Evolutionary conservation across 164 flowering plant species (phyloP), one percentile per base, ranked within the genome.

Genomic region (Umbilicus rupestris): DNA sequence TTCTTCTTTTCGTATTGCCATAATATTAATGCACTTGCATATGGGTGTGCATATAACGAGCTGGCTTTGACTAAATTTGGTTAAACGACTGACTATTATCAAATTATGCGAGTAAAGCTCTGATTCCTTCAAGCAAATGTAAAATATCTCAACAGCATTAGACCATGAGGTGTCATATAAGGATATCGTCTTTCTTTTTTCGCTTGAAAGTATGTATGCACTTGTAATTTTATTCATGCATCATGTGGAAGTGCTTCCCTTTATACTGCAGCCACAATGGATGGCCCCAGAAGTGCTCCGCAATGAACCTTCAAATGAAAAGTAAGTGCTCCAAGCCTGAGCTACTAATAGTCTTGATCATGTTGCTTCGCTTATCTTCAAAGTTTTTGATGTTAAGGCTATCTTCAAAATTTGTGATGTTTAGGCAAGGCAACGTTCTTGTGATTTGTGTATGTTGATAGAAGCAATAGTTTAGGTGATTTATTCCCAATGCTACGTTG

Each of bases 221-320:
- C 14, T 7, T 10, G 9, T 35, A 49, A 24, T 7, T 17, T 50
- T 64, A n/a, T 52, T 14, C 28, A 26, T 39, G 12, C 31, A 19
- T 30, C 35, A 44, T 22, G 42, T 41, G 7, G 28, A 57, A 9
- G 1, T 47, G 20, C n/a, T 10, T 63, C 30, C 46, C 55, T 28
- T 37, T 20, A 49, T 78, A 22, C 24, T 76, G 80, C 95, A 90
- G 97, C 95, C 97, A 52, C 90, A 88, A 70, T 90, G 97, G 97
- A 90, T 90, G 97, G 97, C 97, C 55, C 97, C 97, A 60, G 97
- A 90, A 87, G 85, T 90, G 42, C 95, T 90, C n/a, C 82, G 95
- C n/a, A 90, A 79, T 60, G 97, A 90, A 73, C 91, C 90, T 73
- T 87, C 92, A 46, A 86, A 90, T 79, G 96, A 92, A 71, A 92